phyloP scores from a whole-genome alignment of 345 rosid species.

The Populus euphratica region DNA sequence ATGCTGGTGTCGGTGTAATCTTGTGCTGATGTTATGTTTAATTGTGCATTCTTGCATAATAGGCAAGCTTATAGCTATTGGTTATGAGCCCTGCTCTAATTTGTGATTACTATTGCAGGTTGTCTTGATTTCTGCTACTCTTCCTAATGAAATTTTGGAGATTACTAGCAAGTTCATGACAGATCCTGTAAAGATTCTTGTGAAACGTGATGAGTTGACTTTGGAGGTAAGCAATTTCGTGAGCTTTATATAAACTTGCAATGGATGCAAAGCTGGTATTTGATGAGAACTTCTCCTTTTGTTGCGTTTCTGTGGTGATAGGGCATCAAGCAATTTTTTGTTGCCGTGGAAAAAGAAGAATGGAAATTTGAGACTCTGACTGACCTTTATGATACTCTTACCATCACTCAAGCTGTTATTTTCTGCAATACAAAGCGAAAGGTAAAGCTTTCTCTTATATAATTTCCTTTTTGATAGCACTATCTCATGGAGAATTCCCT shows the following conservation, averaged over 20 bases:
- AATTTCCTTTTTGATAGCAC: background rate
- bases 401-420: conserved; percentile 92
- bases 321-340: conserved; percentile 96
- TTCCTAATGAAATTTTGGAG: conserved; percentile 95
- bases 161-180: conserved; percentile 93
- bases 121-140: conserved; percentile 90
- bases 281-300: background rate
- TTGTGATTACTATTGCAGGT: conserved; percentile 41
- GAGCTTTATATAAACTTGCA: background rate
- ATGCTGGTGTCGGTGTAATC: background rate
- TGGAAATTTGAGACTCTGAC: conserved; percentile 98
- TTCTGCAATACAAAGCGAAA: conserved; percentile 96
- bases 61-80: background rate
- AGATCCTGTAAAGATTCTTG: conserved; percentile 92
- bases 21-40: background rate
- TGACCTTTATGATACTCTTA: conserved; percentile 94
- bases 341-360: conserved; percentile 92
- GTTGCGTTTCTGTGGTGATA: conserved; percentile 26
- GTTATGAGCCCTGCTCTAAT: background rate
- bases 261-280: background rate
- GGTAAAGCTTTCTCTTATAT: conserved; percentile 34
- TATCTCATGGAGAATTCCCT: background rate
- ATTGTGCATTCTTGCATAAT: background rate
- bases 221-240: conserved; percentile 54
- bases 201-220: conserved; percentile 97